Conservation (phyloP, 768 basidiomycete genomes). For the Pleurotus tuber-regium region DNA sequence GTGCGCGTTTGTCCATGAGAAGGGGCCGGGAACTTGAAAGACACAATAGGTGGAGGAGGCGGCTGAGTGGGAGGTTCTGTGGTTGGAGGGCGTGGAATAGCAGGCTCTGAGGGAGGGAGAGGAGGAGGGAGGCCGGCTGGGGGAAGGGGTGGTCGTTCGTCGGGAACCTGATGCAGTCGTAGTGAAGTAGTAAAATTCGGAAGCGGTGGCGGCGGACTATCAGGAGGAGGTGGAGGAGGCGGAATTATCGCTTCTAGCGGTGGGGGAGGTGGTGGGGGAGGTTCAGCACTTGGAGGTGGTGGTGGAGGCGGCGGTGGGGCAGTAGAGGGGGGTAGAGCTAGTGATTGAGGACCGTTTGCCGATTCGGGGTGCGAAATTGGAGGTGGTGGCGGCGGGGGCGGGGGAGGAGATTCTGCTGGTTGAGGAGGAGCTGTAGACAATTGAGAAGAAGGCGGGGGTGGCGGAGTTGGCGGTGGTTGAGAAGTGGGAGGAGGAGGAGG, state of each 20-base stretch:
- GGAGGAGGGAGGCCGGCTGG: conserved; percentile 19
- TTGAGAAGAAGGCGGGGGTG: conserved; percentile 25
- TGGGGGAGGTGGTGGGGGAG: conserved; percentile 31
- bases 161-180: conserved; percentile 24
- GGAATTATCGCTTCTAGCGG: conserved; percentile 23
- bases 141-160: neutral
- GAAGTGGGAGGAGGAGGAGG: conserved; percentile 20
- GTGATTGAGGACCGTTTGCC: too few relatives aligned
- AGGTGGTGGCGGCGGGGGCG: conserved; percentile 18
- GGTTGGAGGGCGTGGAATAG: conserved; percentile 33
- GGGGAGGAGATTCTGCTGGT: conserved; percentile 20
- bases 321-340: too few relatives aligned
- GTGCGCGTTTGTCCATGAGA: conserved; percentile 5
- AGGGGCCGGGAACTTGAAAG: conserved; percentile 1
- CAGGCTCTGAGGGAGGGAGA: conserved; percentile 32
- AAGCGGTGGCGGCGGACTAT: conserved; percentile 19
- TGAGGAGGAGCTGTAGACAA: conserved; percentile 19
- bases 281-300: conserved; percentile 21
- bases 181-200: conserved; percentile 13
- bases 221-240: conserved; percentile 26
- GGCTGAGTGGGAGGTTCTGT: conserved; percentile 17
- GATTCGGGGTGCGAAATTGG: too few relatives aligned
- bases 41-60: conserved; percentile 17
- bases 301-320: conserved; percentile 14
- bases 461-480: conserved; percentile 25